Evolutionary conservation across 2,329 filamentous ascomycete species (phyloP).

Genomic region (Simplicillium aogashimaense): DNA sequence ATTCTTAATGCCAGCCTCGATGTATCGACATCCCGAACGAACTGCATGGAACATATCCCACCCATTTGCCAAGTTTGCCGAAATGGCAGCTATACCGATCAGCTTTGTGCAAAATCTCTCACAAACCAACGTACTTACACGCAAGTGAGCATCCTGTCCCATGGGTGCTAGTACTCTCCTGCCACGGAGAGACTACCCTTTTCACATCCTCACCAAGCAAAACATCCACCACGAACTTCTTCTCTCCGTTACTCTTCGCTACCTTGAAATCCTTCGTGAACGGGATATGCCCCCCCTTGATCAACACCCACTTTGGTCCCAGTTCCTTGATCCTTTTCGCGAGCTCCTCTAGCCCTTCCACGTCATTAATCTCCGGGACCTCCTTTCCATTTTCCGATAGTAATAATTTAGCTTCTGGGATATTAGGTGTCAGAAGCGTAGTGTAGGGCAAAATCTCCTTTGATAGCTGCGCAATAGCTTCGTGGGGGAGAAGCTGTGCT

Average conservation of each 20-base stretch:
- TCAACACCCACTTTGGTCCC: conserved; percentile 69
- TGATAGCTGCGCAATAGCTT: conserved; percentile 53
- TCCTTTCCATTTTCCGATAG: conserved; percentile 40
- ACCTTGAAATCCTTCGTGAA: conserved; percentile 53
- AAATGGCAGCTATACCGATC: conserved; percentile 50
- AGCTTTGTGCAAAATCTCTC: neutral
- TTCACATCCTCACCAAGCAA: conserved; percentile 52
- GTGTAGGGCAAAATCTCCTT: conserved; percentile 52
- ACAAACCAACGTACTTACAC: conserved; percentile 40
- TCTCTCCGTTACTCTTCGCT: conserved; percentile 49
- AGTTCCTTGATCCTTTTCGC: conserved; percentile 56
- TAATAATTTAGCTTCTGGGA: conserved; percentile 63
- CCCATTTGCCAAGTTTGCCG: conserved; percentile 59
- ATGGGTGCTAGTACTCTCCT: conserved; percentile 73
- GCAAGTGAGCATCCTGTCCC: conserved; percentile 92
- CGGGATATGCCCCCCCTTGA: conserved; percentile 89
- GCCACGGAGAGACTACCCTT: conserved; percentile 60
- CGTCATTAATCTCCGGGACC: conserved; percentile 32
- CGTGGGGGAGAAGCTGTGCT: conserved; percentile 53
- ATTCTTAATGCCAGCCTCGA: conserved; percentile 60
- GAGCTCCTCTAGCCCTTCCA: conserved; percentile 59
- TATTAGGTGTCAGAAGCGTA: conserved; percentile 66
- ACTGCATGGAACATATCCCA: conserved; percentile 49
- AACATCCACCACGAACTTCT: conserved; percentile 64
- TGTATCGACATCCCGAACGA: conserved; percentile 57